Evolutionary conservation across 2,329 filamentous ascomycete genomes (phyloP), one percentile per base, ranked within the genome.

Genomic region (Colletotrichum liriopes): DNA sequence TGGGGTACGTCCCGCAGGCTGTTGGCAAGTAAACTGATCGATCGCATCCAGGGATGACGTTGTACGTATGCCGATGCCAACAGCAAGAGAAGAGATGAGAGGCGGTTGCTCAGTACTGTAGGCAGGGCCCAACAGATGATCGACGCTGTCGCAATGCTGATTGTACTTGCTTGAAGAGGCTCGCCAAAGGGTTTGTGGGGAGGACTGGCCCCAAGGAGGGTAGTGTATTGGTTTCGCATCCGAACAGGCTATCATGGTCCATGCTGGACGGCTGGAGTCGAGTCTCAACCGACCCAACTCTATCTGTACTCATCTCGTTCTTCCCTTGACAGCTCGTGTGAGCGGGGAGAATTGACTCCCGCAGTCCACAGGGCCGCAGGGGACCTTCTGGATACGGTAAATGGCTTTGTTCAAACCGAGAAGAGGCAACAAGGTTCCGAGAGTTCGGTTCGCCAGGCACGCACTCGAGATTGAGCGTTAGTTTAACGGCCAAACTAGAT

Each of bases 251-350:
- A 18, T 12, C 9, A 5, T 37, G 29, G 29, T 26, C n/a, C 7
- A n/a, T 49, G 26, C 43, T 23, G 59, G n/a, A 37, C 32, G 12
- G 29, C 43, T 37, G n/a, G 43, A 9, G 12, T 51, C 35, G 6
- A 39, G 45, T 26, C 43, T 62, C 43, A 23, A 26, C 45, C 35
- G 18, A 51, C n/a, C 32, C 18, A 63, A 63, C 45, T 51, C 60
- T 62, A 18, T 52, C 60, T 29, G 23, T 29, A 11, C 59, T 29
- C 32, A 23, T 49, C 59, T 49, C 29, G 39, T 23, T 20, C n/a
- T 43, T 59, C 32, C 23, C 23, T n/a, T 59, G 39, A n/a, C 39
- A 59, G 56, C 56, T 59, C 55, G 56, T 45, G 23, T 59, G 41
- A 18, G 56, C 23, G 39, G 37, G 39, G 12, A n/a, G 14, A 23